Evolutionary conservation across 306 rosid genomes (phyloP).

Genomic region (Cyamopsis tetragonoloba): DNA sequence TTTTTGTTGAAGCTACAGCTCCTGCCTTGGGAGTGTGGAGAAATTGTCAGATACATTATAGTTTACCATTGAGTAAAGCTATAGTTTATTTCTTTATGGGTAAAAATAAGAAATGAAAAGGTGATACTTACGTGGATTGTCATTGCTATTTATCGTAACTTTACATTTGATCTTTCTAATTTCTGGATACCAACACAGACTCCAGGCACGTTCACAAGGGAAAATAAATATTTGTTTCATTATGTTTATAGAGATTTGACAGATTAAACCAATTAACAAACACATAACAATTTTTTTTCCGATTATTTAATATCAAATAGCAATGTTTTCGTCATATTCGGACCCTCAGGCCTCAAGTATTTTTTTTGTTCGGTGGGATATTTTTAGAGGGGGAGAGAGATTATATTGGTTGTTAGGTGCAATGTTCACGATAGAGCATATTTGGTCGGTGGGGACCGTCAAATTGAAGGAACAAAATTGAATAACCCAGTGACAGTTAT

Average conservation of each 20-base stretch:
- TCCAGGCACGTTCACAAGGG: too few relatives aligned
- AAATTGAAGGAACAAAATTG: not conserved
- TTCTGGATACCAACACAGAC: too few relatives aligned
- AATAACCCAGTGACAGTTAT: not conserved
- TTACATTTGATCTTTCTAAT: too few relatives aligned
- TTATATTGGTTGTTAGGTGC: slow-evolving; percentile 1
- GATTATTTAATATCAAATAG: too few relatives aligned
- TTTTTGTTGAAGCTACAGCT: not conserved
- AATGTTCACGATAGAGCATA: not conserved
- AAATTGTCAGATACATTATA: not conserved
- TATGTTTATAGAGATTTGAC: not conserved
- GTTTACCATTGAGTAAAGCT: too few relatives aligned
- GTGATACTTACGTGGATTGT: too few relatives aligned
- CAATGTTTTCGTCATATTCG: too few relatives aligned
- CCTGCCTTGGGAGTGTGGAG: not conserved
- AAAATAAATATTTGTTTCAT: not conserved
- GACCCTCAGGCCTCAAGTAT: not conserved
- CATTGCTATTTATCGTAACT: too few relatives aligned
- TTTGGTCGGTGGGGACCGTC: slow-evolving; percentile 1
- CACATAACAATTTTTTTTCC: not conserved
- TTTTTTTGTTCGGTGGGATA: not conserved
- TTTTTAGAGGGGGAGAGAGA: not conserved
- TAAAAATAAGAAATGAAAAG: too few relatives aligned
- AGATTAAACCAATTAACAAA: not conserved
- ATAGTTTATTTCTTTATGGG: too few relatives aligned